Evolutionary conservation across 345 rosid genomes (phyloP), one percentile per base, ranked within the genome.

Genomic region (Salix viminalis): DNA sequence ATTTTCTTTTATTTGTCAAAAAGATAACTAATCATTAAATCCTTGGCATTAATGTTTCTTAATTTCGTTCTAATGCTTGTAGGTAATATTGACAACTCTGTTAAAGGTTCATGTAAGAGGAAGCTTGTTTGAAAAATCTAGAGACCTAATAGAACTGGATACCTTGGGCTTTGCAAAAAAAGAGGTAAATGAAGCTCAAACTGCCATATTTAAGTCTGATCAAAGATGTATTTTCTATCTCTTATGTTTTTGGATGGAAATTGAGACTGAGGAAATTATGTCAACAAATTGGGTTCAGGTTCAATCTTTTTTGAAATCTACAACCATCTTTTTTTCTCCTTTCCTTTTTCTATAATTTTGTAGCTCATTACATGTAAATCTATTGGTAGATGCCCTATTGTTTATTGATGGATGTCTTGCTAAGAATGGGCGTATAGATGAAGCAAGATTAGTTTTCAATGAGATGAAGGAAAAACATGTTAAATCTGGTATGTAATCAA

Each of bases 11-110:
- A 34, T 11, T 21, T 54, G 54, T 67, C 69, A 16, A 8, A n/a
- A 74, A 21, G 14, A 19, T 18, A 48, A 41, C 41, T 15, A 54
- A 23, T n/a, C 73, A 28, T 68, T 12, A 41, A 52, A 42, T 13
- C 41, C 7, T 9, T 37, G 5, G 58, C 36, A 69, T 48, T 50
- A 48, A 10, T 66, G 71, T 66, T 71, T 56, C 48, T 81, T 19
- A 48, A 52, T 76, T 69, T 72, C 36, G 23, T 54, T 56, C 66
- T 79, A 69, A 74, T 75, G 68, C 65, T 78, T 85, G 75, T 91
- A 95, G 99, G 96, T 95, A 74, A 86, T 91, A 76, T 78, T 91
- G 89, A 95, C 99, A 72, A 95, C 97, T 66, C 74, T 95, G 79
- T 83, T 95, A 41, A 95, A 95, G 84, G 99, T 87, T 16, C 93